A percentile compares a stretch with the other conserved stretches of the same genome.
Evolutionary conservation across 2,329 filamentous ascomycete species (phyloP).

Genomic region (Tolypocladium guangdongense): DNA sequence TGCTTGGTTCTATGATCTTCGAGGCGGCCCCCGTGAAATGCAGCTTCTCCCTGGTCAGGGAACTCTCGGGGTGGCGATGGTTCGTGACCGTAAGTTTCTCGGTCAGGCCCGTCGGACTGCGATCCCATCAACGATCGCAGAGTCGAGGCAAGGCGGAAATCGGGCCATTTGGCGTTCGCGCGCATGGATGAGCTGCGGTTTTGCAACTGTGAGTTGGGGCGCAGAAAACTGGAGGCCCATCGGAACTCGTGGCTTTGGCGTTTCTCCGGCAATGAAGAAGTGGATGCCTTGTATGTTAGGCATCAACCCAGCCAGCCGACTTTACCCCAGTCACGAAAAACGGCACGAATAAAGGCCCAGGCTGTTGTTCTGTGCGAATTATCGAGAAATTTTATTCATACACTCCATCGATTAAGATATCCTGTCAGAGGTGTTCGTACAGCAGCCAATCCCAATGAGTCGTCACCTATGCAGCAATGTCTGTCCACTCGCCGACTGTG

Average conservation of each 20-base stretch:
- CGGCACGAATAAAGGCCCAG: not conserved
- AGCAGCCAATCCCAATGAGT: not conserved
- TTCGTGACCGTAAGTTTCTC: not conserved
- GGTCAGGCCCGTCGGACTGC: slow-evolving; percentile 14
- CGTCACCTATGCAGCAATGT: not conserved
- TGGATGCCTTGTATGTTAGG: slow-evolving; percentile 12
- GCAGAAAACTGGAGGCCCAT: slow-evolving; percentile 6
- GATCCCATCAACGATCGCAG: slow-evolving; percentile 18
- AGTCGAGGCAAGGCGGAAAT: slow-evolving; percentile 21
- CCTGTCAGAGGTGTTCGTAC: not conserved
- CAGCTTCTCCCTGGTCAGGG: not conserved
- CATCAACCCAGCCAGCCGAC: slow-evolving; percentile 4
- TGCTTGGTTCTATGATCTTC: slow-evolving; percentile 7
- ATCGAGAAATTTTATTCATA: no score
- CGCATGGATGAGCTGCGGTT: slow-evolving; percentile 13
- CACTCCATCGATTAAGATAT: not conserved
- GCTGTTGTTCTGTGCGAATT: not conserved
- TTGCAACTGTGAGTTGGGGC: slow-evolving; percentile 13
- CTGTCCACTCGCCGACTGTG: not conserved
- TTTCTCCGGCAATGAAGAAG: not conserved
- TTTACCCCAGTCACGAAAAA: no score
- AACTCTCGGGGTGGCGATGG: no score
- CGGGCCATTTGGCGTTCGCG: slow-evolving; percentile 20
- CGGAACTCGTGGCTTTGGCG: not conserved
- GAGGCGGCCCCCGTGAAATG: slow-evolving; percentile 2